Evolutionary conservation across 805 yeast genomes (phyloP).

Genomic region (Pichia pseudocactophila): DNA sequence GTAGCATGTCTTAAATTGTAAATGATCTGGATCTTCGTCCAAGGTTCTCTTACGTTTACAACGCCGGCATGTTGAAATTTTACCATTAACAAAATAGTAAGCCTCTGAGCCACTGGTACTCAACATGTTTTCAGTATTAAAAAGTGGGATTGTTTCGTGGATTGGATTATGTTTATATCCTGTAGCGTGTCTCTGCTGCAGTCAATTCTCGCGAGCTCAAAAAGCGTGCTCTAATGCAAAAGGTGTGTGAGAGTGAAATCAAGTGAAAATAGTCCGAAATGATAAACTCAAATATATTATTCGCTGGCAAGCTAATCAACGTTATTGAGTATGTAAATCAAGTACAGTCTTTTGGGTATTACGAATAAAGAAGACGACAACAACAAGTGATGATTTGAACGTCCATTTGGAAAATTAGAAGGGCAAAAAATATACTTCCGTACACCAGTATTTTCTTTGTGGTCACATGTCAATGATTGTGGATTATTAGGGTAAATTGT

Average conservation of each 20-base stretch:
- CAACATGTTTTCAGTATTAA: not conserved
- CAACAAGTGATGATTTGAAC: not conserved
- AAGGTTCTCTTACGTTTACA: conserved; percentile 48
- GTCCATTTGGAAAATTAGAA: not conserved
- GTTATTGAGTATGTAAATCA: no score
- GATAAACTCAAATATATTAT: no score
- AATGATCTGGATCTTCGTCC: conserved; percentile 47
- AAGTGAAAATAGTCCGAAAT: not conserved
- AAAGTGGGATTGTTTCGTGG: no score
- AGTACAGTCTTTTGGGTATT: not conserved
- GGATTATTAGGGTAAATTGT: not conserved
- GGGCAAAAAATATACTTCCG: not conserved
- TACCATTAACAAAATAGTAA: conserved; percentile 23
- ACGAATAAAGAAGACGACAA: not conserved
- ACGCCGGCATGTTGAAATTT: conserved; percentile 42
- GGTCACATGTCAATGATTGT: not conserved
- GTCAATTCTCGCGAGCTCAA: not conserved
- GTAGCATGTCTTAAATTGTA: conserved; percentile 49
- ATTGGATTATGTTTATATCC: not conserved
- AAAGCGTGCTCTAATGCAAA: not conserved
- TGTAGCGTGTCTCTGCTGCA: not conserved
- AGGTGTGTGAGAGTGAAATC: not conserved
- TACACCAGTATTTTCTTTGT: not conserved
- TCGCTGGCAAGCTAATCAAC: no score
- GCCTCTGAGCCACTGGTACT: conserved; percentile 4